Base-by-base conservation (phyloP, 345 rosid genomes). In the Eucalyptus decipiens region DNA sequence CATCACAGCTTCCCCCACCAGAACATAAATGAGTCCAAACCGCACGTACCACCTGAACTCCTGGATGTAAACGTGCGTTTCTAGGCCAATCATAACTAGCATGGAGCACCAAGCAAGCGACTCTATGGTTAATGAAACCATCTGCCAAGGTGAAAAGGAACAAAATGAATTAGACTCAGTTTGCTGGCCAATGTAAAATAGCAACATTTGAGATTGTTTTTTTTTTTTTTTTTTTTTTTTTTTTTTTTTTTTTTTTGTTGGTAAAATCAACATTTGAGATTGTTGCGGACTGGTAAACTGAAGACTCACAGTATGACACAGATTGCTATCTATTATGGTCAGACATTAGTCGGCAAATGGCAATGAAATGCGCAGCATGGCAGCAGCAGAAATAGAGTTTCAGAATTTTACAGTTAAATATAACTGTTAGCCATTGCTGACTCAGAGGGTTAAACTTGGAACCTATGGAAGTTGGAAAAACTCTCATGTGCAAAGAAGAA, bases 41-140 rank as follows among this genome's bases (percentile, higher is more conserved):
- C 95, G 93, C 50, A 97, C 96, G 92, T 94, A 95, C 99, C 98
- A 95, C 49, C 98, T 94, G 86, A 97, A 93, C 91, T 97, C 97
- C n/a, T 90, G 89, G 87, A 96, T 92, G 89, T 97, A 97, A 89
- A 92, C 45, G 86, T 92, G 95, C 86, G 92, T 95, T 93, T 97
- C 99, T 12, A 97, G 56, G n/a, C 89, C 94, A 89, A 95, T 91
- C 97, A 96, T 90, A 86, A 93, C 90, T 88, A 97, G 91, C 95
- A 97, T 91, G 86, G 95, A 95, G 93, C 95, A 93, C 99, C 99
- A 97, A 94, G 99, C 90, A 51, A 94, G 89, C 80, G 96, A 92
- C 95, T 97, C 97, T 89, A 93, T 90, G 56, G 91, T 89, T 93
- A 95, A 92, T 89, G 97, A 94, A 91, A 93, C 90, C 50, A 92